A percentile compares a stretch with the other conserved stretches of the same genome.
Evolutionary conservation across 2,329 filamentous ascomycete species (phyloP).

Genomic region (Fusarium kyushuense): DNA sequence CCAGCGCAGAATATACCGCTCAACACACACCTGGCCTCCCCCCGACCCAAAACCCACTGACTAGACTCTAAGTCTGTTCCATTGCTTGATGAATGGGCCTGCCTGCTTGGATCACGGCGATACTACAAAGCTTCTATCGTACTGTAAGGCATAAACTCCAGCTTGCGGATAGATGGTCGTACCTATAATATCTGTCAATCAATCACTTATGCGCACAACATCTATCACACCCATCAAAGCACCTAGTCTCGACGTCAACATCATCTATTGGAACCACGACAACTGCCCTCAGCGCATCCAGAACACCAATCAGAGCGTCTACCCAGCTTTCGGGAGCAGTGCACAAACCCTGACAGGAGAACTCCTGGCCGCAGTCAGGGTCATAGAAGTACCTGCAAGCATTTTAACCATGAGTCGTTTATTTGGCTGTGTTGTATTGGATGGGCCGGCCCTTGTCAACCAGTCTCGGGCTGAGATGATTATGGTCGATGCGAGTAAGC

Average conservation of each 20-base stretch:
- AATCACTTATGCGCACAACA: constrained; percentile 20
- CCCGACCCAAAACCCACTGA: background rate
- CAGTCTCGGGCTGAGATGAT: constrained; percentile 22
- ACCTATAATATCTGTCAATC: constrained; percentile 5
- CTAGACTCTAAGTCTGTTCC: background rate
- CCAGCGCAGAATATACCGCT: too few relatives aligned
- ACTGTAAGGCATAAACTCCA: background rate
- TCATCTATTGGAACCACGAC: constrained; percentile 47
- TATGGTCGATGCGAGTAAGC: constrained; percentile 4
- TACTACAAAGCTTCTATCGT: background rate
- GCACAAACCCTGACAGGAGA: constrained; percentile 12
- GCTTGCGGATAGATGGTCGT: background rate
- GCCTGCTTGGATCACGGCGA: background rate
- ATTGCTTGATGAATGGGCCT: background rate
- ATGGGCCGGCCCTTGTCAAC: constrained; percentile 29
- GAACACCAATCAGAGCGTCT: constrained; percentile 36
- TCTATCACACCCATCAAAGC: constrained; percentile 37
- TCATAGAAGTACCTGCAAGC: constrained; percentile 3
- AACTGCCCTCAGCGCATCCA: constrained; percentile 38
- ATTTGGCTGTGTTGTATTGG: constrained; percentile 17
- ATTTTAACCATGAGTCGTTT: constrained; percentile 10
- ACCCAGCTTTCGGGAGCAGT: constrained; percentile 24
- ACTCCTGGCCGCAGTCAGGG: constrained; percentile 20
- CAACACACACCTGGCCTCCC: background rate
- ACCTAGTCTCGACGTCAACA: constrained; percentile 20